Evolutionary conservation across 2,329 filamentous ascomycete genomes (phyloP), one percentile per base, ranked within the genome.

Genomic region (Pseudogymnoascus sp.): DNA sequence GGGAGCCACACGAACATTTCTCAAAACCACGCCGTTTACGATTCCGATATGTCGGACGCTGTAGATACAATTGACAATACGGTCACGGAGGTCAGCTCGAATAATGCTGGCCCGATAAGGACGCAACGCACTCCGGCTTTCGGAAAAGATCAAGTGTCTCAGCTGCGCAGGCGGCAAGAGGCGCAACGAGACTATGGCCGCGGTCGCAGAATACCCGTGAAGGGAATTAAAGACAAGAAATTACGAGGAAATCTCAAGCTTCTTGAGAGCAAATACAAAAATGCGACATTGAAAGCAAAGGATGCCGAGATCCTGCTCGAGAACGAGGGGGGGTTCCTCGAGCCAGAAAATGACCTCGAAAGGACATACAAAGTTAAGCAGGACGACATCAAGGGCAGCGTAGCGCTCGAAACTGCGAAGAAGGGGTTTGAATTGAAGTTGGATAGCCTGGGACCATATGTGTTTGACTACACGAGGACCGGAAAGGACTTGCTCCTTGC

Each of bases 301-400:
- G 93, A 97, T 80, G 91, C 93, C 21, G 95, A 99, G 77, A 95
- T 99, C 64, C 78, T 99, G 70, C 84, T 96, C 62, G 93, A 97
- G 76, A 91, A 96, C 74, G 85, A 88, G 5, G 79, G 84, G 10
- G 95, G 95, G 5, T 96, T 96, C 70, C 79, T 99, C 63, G 91
- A 97, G 75, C 83, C 93, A 1, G 95, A 99, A 74, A 84, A 83
- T 25, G 93, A 93, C 73, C 81, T 99, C 66, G 95, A 99, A 75
- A 82, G 87, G 73, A 99, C 95, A 18, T 97, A 96, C 78, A 93
- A 91, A 76, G 89, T 97, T 59, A 87, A 90, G 65, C 95, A 99
- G 75, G 86, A 91, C 68, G 92, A 97, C 2, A 93, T 99, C 67
- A 81, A 82, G 69, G 78, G 83, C 3, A 86, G 85, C 65, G 88